phyloP scores from a whole-genome alignment of 2,329 filamentous ascomycete genomes.

The Penicillium sp. region DNA sequence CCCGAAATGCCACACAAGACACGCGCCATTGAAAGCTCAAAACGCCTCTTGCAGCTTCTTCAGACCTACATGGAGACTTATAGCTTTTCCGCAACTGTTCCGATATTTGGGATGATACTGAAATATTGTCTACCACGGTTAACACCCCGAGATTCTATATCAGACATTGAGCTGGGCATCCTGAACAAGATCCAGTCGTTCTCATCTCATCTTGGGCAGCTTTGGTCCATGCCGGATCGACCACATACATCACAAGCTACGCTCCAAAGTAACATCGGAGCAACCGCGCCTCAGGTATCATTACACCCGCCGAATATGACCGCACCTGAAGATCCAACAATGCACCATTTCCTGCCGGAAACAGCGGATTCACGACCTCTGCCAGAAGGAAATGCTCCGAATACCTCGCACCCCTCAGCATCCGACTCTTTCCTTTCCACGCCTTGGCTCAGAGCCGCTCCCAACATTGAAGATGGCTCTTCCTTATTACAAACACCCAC shows the following conservation, averaged over 20 bases:
- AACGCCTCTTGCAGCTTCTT: slow-evolving; percentile 36
- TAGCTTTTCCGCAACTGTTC: slow-evolving; percentile 40
- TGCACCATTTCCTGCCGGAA: slow-evolving; percentile 7
- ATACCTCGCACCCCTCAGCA: slow-evolving; percentile 6
- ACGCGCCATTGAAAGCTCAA: slow-evolving; percentile 35
- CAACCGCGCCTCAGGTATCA: slow-evolving; percentile 1
- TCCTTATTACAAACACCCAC: slow-evolving; percentile 29
- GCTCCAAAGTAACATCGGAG: slow-evolving; percentile 1
- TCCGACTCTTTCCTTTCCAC: slow-evolving; percentile 26
- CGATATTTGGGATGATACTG: slow-evolving; percentile 43
- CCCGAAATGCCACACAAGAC: slow-evolving; percentile 21
- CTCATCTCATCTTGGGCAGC: slow-evolving; percentile 28
- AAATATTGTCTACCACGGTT: slow-evolving; percentile 30
- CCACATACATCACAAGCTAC: neutral
- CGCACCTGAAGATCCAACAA: slow-evolving; percentile 2
- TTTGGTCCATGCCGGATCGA: slow-evolving; percentile 26
- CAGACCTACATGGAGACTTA: slow-evolving; percentile 42
- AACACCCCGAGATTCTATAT: slow-evolving; percentile 6
- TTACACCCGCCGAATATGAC: slow-evolving; percentile 11
- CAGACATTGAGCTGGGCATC: slow-evolving; percentile 27
- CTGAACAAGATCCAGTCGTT: slow-evolving; percentile 28
- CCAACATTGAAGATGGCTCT: slow-evolving; percentile 25
- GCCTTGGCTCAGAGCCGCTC: slow-evolving; percentile 29
- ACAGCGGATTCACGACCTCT: slow-evolving; percentile 5
- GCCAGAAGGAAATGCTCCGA: slow-evolving; percentile 3